phyloP scores from a whole-genome alignment of 805 yeast genomes.

The Metschnikowia dekortorum region DNA sequence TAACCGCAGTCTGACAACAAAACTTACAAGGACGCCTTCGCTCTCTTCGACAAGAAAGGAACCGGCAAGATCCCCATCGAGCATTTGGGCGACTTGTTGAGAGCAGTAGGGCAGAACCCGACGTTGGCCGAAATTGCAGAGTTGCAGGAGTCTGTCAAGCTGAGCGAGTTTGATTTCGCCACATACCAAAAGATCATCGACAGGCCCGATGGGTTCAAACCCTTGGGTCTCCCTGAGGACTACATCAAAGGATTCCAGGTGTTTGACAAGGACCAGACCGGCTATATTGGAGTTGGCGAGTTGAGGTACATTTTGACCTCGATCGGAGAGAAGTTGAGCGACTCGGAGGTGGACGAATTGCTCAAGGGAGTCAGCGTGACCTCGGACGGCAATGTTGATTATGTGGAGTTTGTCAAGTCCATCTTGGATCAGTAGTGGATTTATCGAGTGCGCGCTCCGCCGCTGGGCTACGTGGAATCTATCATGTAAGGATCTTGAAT shows the following conservation, averaged over 20 bases:
- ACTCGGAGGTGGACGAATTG: slow-evolving; percentile 90
- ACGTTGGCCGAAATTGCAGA: slow-evolving; percentile 79
- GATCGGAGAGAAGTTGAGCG: slow-evolving; percentile 89
- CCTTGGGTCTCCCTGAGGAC: slow-evolving; percentile 84
- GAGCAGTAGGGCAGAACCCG: slow-evolving; percentile 99
- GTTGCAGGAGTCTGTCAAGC: slow-evolving; percentile 38
- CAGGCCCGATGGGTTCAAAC: slow-evolving; percentile 85
- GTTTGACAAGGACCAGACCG: slow-evolving; percentile 92
- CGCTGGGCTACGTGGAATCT: no score
- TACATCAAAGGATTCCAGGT: slow-evolving; percentile 92
- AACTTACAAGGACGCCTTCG: slow-evolving; percentile 84
- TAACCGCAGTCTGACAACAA: slow-evolving; percentile 32
- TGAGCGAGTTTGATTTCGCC: slow-evolving; percentile 62
- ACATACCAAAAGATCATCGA: slow-evolving; percentile 71
- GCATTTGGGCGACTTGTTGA: slow-evolving; percentile 83
- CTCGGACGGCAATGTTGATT: slow-evolving; percentile 91
- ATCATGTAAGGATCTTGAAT: background rate
- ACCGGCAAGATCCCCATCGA: slow-evolving; percentile 84
- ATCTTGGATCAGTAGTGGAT: slow-evolving; percentile 76
- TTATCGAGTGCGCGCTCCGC: background rate
- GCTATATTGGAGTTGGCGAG: slow-evolving; percentile 96
- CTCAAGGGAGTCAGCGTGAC: slow-evolving; percentile 93
- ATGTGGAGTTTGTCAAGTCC: slow-evolving; percentile 90
- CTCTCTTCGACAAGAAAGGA: slow-evolving; percentile 93
- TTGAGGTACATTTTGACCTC: slow-evolving; percentile 91